These are phyloP conservation scores for Zygosaccharomyces rouxii DNA, from an alignment of 805 yeast genomes.

Conservation along the genomic window DNA sequence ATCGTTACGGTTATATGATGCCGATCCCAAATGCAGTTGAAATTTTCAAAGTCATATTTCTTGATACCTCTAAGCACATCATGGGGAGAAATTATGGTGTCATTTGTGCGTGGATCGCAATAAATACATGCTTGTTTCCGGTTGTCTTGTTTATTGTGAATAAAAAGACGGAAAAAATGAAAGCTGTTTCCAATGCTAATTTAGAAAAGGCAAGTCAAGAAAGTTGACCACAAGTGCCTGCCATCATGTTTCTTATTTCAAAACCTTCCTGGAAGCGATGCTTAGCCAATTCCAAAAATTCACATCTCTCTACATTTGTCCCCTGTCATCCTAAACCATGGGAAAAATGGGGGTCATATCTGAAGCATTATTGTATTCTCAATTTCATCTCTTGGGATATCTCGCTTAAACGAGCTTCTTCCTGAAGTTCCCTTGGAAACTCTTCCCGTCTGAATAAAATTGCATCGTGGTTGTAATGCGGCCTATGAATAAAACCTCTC, in stretches of 20 bases:
- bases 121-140: conserved; percentile 45
- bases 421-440: not conserved
- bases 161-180: conserved; percentile 34
- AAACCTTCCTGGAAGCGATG: no score
- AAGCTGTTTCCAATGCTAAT: not conserved
- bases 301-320: not conserved
- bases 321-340: no score
- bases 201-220: not conserved
- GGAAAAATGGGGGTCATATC: not conserved
- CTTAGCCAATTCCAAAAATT: no score
- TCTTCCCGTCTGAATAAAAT: no score
- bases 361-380: not conserved
- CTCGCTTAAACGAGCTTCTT: not conserved
- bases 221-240: not conserved
- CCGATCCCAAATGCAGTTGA: conserved; percentile 68
- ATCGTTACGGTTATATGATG: conserved; percentile 59
- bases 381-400: not conserved
- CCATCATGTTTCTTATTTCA: no score
- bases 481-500: no score
- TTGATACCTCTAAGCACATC: conserved; percentile 51
- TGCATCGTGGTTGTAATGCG: no score
- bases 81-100: conserved; percentile 61
- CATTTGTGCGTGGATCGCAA: conserved; percentile 54
- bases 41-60: conserved; percentile 54
- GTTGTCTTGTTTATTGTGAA: conserved; percentile 43